Base-by-base conservation (phyloP, 768 basidiomycete species). In the Panaeolus cyanescens region DNA sequence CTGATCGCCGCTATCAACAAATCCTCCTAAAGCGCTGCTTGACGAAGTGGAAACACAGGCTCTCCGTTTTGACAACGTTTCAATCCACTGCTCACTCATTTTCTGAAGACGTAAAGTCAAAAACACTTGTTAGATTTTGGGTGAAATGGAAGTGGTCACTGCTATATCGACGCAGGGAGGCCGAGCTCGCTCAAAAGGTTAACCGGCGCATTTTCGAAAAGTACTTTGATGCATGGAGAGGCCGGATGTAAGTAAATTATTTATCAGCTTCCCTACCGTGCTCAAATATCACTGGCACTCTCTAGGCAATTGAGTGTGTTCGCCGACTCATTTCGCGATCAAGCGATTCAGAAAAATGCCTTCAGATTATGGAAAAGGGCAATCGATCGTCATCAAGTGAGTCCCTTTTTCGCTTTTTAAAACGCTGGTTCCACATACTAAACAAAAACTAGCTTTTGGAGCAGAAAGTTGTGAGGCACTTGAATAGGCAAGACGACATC, bases 341-440 rank as follows among this genome's bases (percentile, higher is more conserved):
- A 45, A 32, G 54, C 54, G 30, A 59, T 86, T 17, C 68, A 84
- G 69, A 89, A 81, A 65, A 72, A 69, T 22, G 73, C 75, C 1
- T 64, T 91, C 9, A 69, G 71, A 37, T 79, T 74, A 22, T 93
- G 91, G 91, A 75, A 75, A 71, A 61, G 88, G 87, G 72, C 30
- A 83, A 75, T 33, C 22, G 62, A 45, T 13, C 32, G 34, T 37
- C 58, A 33, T 5, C 59, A 15, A 31, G 55, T 34, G 30, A 54
- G n/a, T 59, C 55, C 28, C 13, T 34, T n/a, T n/a, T n/a, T n/a
- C n/a, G n/a, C n/a, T n/a, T n/a, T n/a, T n/a, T n/a, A n/a, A n/a
- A n/a, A n/a, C n/a, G n/a, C n/a, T n/a, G n/a, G n/a, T n/a, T n/a
- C n/a, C n/a, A n/a, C n/a, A n/a, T n/a, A n/a, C n/a, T n/a, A n/a